These are phyloP conservation scores for Cryptococcus sp. DNA, from an alignment of 1,284 basidiomycete species.

Conservation along the genomic window DNA sequence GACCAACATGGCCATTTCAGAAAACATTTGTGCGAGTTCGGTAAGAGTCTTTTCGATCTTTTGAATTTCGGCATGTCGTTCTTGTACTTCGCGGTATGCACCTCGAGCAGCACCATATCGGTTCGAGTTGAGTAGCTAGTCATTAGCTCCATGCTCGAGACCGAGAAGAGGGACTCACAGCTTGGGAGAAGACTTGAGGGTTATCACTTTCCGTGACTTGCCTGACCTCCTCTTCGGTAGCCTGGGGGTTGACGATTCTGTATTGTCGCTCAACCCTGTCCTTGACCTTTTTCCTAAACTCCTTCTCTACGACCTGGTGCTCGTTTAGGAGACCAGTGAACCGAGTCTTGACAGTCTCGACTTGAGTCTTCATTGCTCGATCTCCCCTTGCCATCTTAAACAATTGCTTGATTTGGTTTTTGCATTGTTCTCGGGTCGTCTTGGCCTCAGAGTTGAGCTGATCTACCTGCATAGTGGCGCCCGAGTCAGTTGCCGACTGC, in stretches of 20 bases:
- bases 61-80: conserved; percentile 80
- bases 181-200: conserved; percentile 81
- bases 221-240: conserved; percentile 74
- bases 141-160: background rate
- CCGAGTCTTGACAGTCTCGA: conserved; percentile 51
- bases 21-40: conserved; percentile 83
- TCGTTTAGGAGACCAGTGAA: conserved; percentile 52
- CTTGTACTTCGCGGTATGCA: conserved; percentile 85
- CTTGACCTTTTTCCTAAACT: conserved; percentile 87
- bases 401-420: conserved; percentile 71
- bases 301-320: conserved; percentile 84
- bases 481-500: conserved; percentile 43
- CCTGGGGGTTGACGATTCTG: conserved; percentile 92
- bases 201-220: conserved; percentile 72
- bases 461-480: conserved; percentile 52
- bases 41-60: conserved; percentile 81
- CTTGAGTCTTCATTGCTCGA: conserved; percentile 78
- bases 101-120: conserved; percentile 77
- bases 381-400: conserved; percentile 72
- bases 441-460: conserved; percentile 74
- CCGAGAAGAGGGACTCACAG: conserved; percentile 54
- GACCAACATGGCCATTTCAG: conserved; percentile 78
- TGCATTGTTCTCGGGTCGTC: conserved; percentile 65
- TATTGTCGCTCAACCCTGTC: conserved; percentile 93
- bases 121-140: conserved; percentile 72